A percentile compares a stretch with the other conserved stretches of the same genome.
These are phyloP conservation scores for Pythium rhizo-oryzae DNA, from an alignment of 352 stramenopile species.

Conservation along the genomic window DNA sequence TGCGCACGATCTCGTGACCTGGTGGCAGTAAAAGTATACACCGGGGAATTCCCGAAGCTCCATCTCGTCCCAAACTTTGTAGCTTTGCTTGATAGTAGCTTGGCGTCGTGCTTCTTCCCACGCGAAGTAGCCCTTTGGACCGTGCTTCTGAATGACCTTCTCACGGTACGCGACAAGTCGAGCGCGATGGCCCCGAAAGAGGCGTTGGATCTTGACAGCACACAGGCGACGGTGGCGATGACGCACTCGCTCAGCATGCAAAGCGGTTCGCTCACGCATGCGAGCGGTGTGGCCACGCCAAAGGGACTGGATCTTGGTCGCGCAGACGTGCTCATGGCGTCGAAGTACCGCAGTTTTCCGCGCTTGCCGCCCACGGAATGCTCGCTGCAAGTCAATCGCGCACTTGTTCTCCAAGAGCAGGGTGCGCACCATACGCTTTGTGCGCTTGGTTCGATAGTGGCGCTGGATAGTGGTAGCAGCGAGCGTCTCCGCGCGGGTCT, in stretches of 20 bases:
- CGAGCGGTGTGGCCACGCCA: constrained; percentile 46
- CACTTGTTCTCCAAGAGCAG: constrained; percentile 64
- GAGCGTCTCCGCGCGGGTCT: constrained; percentile 47
- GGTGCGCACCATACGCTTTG: constrained; percentile 39
- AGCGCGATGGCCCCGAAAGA: constrained; percentile 54
- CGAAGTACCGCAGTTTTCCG: constrained; percentile 37
- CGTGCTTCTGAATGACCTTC: constrained; percentile 48
- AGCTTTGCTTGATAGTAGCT: constrained; percentile 40
- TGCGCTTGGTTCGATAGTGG: constrained; percentile 54
- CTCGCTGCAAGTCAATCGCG: constrained; percentile 61
- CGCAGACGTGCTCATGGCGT: constrained; percentile 38
- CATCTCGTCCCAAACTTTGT: constrained; percentile 81
- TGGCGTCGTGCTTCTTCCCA: constrained; percentile 52
- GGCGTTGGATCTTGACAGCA: constrained; percentile 50
- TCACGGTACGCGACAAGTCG: constrained; percentile 45
- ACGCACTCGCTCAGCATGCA: constrained; percentile 24
- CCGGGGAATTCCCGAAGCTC: constrained; percentile 47
- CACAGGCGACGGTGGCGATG: constrained; percentile 33
- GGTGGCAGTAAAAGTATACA: constrained; percentile 76
- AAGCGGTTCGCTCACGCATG: constrained; percentile 31
- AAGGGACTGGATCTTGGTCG: constrained; percentile 55
- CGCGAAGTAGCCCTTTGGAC: constrained; percentile 58
- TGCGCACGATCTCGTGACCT: constrained; percentile 59
- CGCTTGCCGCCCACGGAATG: constrained; percentile 60
- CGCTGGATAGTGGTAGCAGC: constrained; percentile 67